Conservation (phyloP, 2,329 filamentous ascomycete genomes). For the Fusarium sp. region DNA sequence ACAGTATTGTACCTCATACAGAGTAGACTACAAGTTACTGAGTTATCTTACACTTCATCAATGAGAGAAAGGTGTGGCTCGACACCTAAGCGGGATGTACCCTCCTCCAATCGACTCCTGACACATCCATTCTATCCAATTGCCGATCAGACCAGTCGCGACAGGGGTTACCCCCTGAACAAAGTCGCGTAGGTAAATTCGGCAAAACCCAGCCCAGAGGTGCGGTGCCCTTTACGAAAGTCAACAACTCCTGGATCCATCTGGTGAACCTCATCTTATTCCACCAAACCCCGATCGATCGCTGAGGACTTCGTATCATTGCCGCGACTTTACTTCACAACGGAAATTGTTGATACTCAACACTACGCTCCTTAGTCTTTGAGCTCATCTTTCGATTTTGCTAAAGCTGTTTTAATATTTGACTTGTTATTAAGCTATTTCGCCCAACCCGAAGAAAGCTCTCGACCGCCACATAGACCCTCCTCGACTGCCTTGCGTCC, state of each 20-base stretch:
- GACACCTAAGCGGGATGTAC: not conserved
- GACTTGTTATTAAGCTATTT: slow-evolving; percentile 31
- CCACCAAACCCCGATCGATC: slow-evolving; percentile 26
- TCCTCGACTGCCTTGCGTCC: slow-evolving; percentile 21
- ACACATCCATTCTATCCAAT: slow-evolving; percentile 46
- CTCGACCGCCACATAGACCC: slow-evolving; percentile 20
- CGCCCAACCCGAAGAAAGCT: slow-evolving; percentile 27
- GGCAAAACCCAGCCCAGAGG: slow-evolving; percentile 36
- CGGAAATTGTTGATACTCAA: slow-evolving; percentile 18
- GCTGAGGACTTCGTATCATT: slow-evolving; percentile 28
- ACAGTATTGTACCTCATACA: not conserved
- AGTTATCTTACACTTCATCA: not conserved
- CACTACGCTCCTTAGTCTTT: slow-evolving; percentile 40
- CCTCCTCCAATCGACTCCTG: slow-evolving; percentile 37
- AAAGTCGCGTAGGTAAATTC: slow-evolving; percentile 45
- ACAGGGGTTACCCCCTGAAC: slow-evolving; percentile 47
- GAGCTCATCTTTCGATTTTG: slow-evolving; percentile 25
- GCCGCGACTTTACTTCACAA: slow-evolving; percentile 28
- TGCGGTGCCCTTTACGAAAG: slow-evolving; percentile 37
- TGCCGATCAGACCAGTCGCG: slow-evolving; percentile 42
- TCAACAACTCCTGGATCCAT: slow-evolving; percentile 44
- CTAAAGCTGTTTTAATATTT: slow-evolving; percentile 36
- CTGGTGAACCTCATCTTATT: slow-evolving; percentile 42
- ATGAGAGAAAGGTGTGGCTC: not conserved
- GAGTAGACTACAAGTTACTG: not conserved